Evolutionary conservation across 768 basidiomycete genomes (phyloP).

Genomic region (Cystofilobasidium macerans): DNA sequence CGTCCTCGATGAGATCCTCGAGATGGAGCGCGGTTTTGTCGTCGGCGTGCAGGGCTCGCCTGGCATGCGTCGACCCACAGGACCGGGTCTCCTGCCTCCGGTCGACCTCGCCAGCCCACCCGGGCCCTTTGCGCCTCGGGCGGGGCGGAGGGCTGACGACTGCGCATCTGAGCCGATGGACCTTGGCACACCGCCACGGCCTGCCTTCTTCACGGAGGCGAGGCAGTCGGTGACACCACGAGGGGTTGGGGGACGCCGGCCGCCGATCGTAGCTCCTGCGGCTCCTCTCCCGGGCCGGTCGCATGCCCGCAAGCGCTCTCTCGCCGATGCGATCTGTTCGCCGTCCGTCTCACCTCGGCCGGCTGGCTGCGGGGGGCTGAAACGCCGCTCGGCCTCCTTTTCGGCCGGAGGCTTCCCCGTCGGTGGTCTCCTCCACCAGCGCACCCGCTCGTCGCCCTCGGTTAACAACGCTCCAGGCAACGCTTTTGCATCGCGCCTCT

Average conservation of each 20-base stretch:
- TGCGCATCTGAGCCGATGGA: not conserved
- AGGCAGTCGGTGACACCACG: no score
- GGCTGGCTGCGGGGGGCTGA: not conserved
- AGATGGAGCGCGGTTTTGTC: slow-evolving; percentile 25
- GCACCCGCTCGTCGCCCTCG: not conserved
- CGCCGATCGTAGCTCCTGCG: no score
- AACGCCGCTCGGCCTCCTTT: not conserved
- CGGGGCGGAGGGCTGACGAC: not conserved
- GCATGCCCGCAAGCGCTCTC: not conserved
- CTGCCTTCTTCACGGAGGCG: no score
- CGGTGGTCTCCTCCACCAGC: not conserved
- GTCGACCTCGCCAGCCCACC: not conserved
- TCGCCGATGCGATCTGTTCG: not conserved
- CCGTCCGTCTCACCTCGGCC: not conserved
- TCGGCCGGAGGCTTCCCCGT: not conserved
- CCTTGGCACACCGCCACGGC: not conserved
- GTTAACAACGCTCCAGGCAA: not conserved
- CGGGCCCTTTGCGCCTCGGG: not conserved
- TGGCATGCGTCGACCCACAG: no score
- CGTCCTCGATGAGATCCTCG: slow-evolving; percentile 22
- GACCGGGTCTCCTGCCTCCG: not conserved
- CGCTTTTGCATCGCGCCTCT: not conserved
- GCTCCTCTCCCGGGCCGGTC: no score
- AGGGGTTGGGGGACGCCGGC: no score
- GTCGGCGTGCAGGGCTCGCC: slow-evolving; percentile 3